These are phyloP conservation scores for Mucor irregularis DNA, from an alignment of 371 early-diverging fungal species.

Conservation along the genomic window DNA sequence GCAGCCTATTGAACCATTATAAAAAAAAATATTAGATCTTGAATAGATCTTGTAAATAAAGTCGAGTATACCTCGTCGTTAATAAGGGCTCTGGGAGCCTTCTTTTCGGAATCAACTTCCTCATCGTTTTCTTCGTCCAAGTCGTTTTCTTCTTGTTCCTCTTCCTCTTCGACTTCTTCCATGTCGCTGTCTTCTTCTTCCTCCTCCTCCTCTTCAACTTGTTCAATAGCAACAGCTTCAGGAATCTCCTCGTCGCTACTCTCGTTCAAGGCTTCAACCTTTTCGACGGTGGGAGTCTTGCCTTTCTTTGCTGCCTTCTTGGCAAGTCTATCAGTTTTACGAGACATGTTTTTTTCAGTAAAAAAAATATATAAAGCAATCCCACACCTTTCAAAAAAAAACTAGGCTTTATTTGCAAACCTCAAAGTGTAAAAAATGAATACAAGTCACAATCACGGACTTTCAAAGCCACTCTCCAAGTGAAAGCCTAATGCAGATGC, in stretches of 20 bases:
- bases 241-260: conserved; percentile 9
- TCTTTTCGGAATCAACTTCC: conserved; percentile 9
- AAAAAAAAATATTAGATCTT: background rate
- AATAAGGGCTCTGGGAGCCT: conserved; percentile 39
- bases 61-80: conserved; percentile 29
- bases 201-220: conserved; percentile 6
- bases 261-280: conserved; percentile 4
- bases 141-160: conserved; percentile 13
- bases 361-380: background rate
- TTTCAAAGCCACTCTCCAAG: no score
- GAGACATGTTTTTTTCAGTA: conserved; percentile 20
- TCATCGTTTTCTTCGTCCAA: conserved; percentile 17
- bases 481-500: no score
- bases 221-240: conserved; percentile 13
- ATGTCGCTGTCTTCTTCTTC: conserved; percentile 13
- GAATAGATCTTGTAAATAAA: background rate
- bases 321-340: conserved; percentile 30
- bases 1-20: conserved; percentile 56
- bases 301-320: conserved; percentile 18
- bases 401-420: conserved; percentile 7
- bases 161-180: conserved; percentile 20
- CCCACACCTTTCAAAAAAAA: no score
- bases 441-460: conserved; percentile 1
- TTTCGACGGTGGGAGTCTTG: conserved; percentile 7
- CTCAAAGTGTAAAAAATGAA: no score